These are phyloP conservation scores for Proliferodiscus dingleyae DNA, from an alignment of 2,329 filamentous ascomycete genomes.

Conservation along the genomic window DNA sequence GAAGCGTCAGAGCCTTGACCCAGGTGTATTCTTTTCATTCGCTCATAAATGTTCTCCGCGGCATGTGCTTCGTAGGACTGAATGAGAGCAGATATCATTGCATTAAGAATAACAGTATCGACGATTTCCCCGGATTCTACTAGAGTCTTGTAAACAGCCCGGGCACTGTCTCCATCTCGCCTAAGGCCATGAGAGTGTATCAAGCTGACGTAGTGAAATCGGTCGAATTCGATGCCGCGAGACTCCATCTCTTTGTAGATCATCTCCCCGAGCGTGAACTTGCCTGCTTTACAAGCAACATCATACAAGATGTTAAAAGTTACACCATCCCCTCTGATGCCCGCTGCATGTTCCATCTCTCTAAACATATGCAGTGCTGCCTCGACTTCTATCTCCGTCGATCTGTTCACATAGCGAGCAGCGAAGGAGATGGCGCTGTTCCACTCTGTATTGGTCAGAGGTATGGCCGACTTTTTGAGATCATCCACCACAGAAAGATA, in stretches of 20 bases:
- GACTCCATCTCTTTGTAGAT: conserved; percentile 75
- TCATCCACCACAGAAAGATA: conserved; percentile 84
- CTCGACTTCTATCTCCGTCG: conserved; percentile 57
- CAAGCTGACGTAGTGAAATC: conserved; percentile 74
- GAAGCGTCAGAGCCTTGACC: conserved; percentile 14
- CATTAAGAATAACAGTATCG: conserved; percentile 82
- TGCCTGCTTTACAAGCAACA: conserved; percentile 77
- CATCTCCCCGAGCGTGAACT: conserved; percentile 78
- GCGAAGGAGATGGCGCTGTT: conserved; percentile 78
- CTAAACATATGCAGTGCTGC: conserved; percentile 75
- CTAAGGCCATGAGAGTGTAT: conserved; percentile 81
- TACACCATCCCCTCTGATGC: conserved; percentile 62
- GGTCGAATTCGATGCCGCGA: conserved; percentile 64
- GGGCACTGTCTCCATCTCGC: conserved; percentile 67
- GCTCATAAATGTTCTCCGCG: conserved; percentile 74
- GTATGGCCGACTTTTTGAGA: conserved; percentile 67
- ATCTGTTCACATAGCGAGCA: conserved; percentile 60
- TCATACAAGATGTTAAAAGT: conserved; percentile 95
- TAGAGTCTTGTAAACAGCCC: conserved; percentile 74
- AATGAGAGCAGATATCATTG: conserved; percentile 74
- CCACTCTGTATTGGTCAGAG: conserved; percentile 68
- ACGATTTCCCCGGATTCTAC: conserved; percentile 83
- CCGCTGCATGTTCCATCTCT: conserved; percentile 76
- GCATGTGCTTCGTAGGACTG: conserved; percentile 69
- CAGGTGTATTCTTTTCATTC: conserved; percentile 61